phyloP scores from a whole-genome alignment of 495 filamentous ascomycete genomes.

The Daldinia decipiens region DNA sequence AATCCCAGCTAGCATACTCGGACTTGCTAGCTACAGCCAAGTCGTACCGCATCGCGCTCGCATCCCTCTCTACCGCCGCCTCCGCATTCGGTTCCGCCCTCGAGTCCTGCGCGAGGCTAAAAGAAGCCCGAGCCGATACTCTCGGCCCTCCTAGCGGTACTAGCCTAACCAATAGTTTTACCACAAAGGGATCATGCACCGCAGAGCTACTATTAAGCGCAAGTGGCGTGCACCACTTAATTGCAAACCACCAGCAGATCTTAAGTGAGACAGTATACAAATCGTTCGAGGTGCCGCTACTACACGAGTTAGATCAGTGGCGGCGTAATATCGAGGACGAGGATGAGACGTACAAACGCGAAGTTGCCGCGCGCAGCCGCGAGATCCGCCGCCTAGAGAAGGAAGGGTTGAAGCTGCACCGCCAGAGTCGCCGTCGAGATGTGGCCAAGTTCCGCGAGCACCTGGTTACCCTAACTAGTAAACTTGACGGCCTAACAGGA shows the following conservation, averaged over 20 bases:
- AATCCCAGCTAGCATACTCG: constrained; percentile 68
- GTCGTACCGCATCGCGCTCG: constrained; percentile 66
- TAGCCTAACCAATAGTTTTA: constrained; percentile 59
- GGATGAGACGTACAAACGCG: constrained; percentile 65
- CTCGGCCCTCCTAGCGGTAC: constrained; percentile 48
- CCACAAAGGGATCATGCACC: constrained; percentile 63
- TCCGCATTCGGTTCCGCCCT: constrained; percentile 69
- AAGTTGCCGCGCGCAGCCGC: constrained; percentile 57
- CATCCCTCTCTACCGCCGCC: constrained; percentile 65
- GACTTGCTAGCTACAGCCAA: constrained; percentile 68
- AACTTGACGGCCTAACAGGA: constrained; percentile 68
- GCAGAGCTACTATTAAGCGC: constrained; percentile 67
- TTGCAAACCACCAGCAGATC: constrained; percentile 73
- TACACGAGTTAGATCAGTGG: constrained; percentile 72
- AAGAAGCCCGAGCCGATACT: constrained; percentile 64
- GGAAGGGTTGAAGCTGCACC: constrained; percentile 67
- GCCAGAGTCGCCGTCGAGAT: constrained; percentile 61
- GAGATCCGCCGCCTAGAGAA: constrained; percentile 70
- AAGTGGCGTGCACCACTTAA: constrained; percentile 70
- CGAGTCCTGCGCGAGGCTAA: constrained; percentile 71
- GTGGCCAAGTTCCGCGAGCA: constrained; percentile 63
- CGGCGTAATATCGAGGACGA: constrained; percentile 66
- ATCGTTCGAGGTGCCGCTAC: constrained; percentile 69
- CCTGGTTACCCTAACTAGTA: constrained; percentile 66
- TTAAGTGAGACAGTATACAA: constrained; percentile 71